Conservation (phyloP, 176 grass and related monocot genomes). For the Eleusine indica region DNA sequence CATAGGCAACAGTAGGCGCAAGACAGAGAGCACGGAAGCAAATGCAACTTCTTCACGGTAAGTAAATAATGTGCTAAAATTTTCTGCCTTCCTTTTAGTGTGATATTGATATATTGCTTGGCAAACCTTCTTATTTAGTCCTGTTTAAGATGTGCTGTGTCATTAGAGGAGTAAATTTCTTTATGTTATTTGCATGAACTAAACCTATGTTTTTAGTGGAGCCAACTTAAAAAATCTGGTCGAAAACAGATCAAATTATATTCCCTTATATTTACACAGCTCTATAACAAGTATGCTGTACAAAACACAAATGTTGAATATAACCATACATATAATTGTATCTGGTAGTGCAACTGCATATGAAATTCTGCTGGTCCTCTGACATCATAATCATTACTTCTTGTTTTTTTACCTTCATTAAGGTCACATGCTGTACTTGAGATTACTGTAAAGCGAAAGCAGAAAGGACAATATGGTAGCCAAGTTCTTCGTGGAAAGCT, state of each 20-base stretch:
- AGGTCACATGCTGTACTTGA: slow-evolving; percentile 98
- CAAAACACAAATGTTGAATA: neutral
- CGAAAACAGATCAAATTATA: neutral
- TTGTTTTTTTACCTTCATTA: slow-evolving; percentile 1
- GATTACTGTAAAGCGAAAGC: slow-evolving; percentile 93
- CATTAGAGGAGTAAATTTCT: slow-evolving; percentile 15
- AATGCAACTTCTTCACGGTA: slow-evolving; percentile 98
- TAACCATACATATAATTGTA: neutral
- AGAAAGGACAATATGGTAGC: slow-evolving; percentile 83
- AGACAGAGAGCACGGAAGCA: slow-evolving; percentile 97
- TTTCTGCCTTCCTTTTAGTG: slow-evolving; percentile 11
- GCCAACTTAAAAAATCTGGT: neutral
- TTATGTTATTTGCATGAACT: slow-evolving; percentile 1
- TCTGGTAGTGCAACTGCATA: neutral
- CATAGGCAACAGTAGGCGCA: slow-evolving; percentile 93
- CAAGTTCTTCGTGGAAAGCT: slow-evolving; percentile 97
- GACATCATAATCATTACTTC: neutral
- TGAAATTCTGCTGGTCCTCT: neutral
- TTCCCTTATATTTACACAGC: neutral
- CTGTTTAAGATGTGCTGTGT: neutral
- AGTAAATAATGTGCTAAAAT: slow-evolving; percentile 4
- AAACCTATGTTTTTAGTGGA: too few species aligned
- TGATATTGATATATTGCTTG: neutral
- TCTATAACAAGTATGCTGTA: neutral
- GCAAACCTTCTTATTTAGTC: neutral